phyloP scores from a whole-genome alignment of 208 protist species.

The Leishmania guyanensis region DNA sequence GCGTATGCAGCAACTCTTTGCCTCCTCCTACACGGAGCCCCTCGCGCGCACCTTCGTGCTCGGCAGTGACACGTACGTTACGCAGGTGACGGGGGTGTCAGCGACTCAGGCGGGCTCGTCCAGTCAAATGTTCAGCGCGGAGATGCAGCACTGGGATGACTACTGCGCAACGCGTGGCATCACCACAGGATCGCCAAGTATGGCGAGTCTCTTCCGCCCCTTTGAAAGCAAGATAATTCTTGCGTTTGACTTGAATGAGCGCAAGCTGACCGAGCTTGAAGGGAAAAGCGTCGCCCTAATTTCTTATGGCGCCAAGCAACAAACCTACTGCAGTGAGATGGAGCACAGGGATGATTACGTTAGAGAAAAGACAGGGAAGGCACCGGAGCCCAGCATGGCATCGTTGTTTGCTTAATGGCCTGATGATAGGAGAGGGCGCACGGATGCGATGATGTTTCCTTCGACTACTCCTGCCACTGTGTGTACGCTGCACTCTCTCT shows the following conservation, averaged over 20 bases:
- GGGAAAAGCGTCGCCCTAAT: constrained; percentile 31
- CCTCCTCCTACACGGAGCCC: not conserved
- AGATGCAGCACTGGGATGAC: constrained; percentile 86
- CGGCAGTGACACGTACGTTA: constrained; percentile 15
- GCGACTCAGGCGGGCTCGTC: constrained; percentile 23
- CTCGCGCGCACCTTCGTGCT: constrained; percentile 12
- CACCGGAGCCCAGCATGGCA: constrained; percentile 25
- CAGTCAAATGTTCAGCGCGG: constrained; percentile 45
- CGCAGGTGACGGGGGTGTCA: constrained; percentile 19
- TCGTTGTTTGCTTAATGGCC: constrained; percentile 19
- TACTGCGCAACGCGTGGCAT: constrained; percentile 36
- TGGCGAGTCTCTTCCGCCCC: constrained; percentile 31
- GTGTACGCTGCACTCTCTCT: not conserved
- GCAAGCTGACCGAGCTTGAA: constrained; percentile 18
- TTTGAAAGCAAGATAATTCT: constrained; percentile 23
- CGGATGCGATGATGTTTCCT: not conserved
- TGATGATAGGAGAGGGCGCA: not conserved
- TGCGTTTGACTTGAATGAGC: constrained; percentile 25
- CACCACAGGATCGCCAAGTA: constrained; percentile 21
- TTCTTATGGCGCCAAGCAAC: constrained; percentile 15
- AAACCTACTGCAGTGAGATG: constrained; percentile 60
- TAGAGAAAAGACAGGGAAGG: constrained; percentile 19
- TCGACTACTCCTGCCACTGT: not conserved
- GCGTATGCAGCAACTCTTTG: constrained; percentile 50
- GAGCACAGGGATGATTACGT: constrained; percentile 53